These are phyloP conservation scores for Yamadazyma takamatsuzukensis DNA, from an alignment of 805 yeast species.

Conservation along the genomic window DNA sequence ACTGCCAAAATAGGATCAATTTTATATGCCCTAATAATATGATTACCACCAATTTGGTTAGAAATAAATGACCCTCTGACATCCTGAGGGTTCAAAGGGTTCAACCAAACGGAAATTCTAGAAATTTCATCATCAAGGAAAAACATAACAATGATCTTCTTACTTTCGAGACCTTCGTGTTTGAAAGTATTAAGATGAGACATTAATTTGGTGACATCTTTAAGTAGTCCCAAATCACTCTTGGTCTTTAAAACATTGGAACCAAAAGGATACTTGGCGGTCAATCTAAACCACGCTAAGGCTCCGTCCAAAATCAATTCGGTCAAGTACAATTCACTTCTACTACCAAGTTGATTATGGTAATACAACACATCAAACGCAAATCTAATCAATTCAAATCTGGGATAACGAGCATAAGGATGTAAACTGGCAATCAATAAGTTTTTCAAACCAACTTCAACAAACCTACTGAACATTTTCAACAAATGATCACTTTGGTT, in stretches of 20 bases:
- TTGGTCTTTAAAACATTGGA: slow-evolving; percentile 69
- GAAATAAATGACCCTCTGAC: slow-evolving; percentile 34
- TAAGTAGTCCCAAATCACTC: slow-evolving; percentile 61
- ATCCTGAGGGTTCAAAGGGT: slow-evolving; percentile 49
- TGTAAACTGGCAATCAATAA: slow-evolving; percentile 66
- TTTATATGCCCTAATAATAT: slow-evolving; percentile 55
- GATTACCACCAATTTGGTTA: slow-evolving; percentile 31
- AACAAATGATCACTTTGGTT: slow-evolving; percentile 68
- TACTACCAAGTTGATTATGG: slow-evolving; percentile 49
- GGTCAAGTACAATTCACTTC: slow-evolving; percentile 43
- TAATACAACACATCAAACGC: slow-evolving; percentile 61
- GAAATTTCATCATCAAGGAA: slow-evolving; percentile 76
- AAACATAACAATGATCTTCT: slow-evolving; percentile 52
- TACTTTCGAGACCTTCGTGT: slow-evolving; percentile 35
- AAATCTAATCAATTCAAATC: slow-evolving; percentile 72
- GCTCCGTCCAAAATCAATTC: slow-evolving; percentile 59
- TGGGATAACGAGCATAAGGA: slow-evolving; percentile 70
- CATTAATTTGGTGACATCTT: slow-evolving; percentile 43
- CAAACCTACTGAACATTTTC: slow-evolving; percentile 62
- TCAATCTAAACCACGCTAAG: slow-evolving; percentile 71
- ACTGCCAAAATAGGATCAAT: slow-evolving; percentile 73
- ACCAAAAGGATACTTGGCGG: slow-evolving; percentile 76
- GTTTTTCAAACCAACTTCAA: slow-evolving; percentile 51
- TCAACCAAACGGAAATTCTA: slow-evolving; percentile 73
- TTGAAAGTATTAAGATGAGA: slow-evolving; percentile 18